Base-by-base conservation (phyloP, 768 basidiomycete genomes). In the Termitomyces sp. region DNA sequence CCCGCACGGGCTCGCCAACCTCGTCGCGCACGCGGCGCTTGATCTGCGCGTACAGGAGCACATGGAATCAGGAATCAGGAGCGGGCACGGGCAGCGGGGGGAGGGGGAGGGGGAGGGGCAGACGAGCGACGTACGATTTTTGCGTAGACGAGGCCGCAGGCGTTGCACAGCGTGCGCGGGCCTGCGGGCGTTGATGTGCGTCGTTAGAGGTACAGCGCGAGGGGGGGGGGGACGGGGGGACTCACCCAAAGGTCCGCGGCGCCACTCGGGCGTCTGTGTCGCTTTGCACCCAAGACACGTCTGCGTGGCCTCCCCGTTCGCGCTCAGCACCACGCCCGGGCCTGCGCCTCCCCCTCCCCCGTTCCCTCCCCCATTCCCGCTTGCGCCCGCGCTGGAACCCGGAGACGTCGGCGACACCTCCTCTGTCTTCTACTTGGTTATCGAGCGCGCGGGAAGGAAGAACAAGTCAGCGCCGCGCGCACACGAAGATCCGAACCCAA, bases 201-300 rank as follows among this genome's bases (percentile, higher is more conserved):
- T n/a, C n/a, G n/a, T n/a, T n/a, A n/a, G n/a, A n/a, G n/a, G n/a
- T n/a, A n/a, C n/a, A n/a, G n/a, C n/a, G 18, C 3, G 8, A 33
- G 48, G 1, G 20, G 43, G 3, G 26, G 18, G 33, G 6, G 13
- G 18, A 24, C 22, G 8, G 6, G 26, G 18, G 9, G 36, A 72
- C 77, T 70, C 68, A 91, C 90, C 91, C 75, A 93, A 71, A 14
- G 91, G 91, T 1, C 91, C 91, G 61, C 91, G 76, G 55, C 91
- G 79, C 91, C 91, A 93, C 76, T 93, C 91, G 6, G 91, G 91
- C 62, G 91, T 93, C 56, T 89, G 87, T 16, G 91, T 93, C 60
- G 90, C 91, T 65, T 75, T 81, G 73, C 91, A 93, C 33, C 90
- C 91, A 33, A 91, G 77, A 72, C 91, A 93, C 26, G 81, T 88